These are phyloP conservation scores for Russula ochroleuca DNA, from an alignment of 768 basidiomycete genomes.

Conservation along the genomic window DNA sequence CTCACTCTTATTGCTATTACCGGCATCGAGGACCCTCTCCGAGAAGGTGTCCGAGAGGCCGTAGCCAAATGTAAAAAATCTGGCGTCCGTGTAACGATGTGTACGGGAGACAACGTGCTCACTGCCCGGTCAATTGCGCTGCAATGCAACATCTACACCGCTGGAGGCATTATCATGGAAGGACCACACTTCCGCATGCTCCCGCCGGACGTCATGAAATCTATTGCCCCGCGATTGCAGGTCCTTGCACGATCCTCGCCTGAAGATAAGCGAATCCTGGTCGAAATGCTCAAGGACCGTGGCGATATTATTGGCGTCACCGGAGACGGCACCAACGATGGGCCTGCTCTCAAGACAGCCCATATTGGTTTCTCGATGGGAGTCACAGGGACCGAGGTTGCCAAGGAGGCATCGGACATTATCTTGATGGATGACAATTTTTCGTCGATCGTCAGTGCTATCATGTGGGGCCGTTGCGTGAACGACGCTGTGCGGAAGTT, in stretches of 20 bases:
- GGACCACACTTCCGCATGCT: constrained; percentile 89
- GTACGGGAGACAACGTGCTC: constrained; percentile 95
- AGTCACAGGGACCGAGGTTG: constrained; percentile 94
- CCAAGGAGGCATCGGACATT: constrained; percentile 98
- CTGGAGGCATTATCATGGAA: constrained; percentile 97
- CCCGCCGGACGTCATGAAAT: constrained; percentile 60
- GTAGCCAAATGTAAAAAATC: constrained; percentile 84
- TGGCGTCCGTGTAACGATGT: constrained; percentile 96
- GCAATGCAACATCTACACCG: constrained; percentile 92
- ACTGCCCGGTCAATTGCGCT: constrained; percentile 94
- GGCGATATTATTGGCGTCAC: constrained; percentile 95
- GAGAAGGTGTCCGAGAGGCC: constrained; percentile 83
- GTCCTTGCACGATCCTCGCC: constrained; percentile 97
- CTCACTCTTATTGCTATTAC: constrained; percentile 85
- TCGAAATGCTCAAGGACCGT: constrained; percentile 77
- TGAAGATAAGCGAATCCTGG: constrained; percentile 92
- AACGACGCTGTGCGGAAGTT: constrained; percentile 98
- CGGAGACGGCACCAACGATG: constrained; percentile 98
- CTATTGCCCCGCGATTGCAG: constrained; percentile 87
- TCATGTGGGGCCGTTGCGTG: constrained; percentile 98
- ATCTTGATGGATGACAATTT: constrained; percentile 99
- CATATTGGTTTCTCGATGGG: constrained; percentile 98
- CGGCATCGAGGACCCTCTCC: constrained; percentile 95
- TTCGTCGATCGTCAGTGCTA: constrained; percentile 91
- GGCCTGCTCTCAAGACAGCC: constrained; percentile 91